Base-by-base conservation (phyloP, 2,329 filamentous ascomycete genomes). In the Parastagonospora avenae region DNA sequence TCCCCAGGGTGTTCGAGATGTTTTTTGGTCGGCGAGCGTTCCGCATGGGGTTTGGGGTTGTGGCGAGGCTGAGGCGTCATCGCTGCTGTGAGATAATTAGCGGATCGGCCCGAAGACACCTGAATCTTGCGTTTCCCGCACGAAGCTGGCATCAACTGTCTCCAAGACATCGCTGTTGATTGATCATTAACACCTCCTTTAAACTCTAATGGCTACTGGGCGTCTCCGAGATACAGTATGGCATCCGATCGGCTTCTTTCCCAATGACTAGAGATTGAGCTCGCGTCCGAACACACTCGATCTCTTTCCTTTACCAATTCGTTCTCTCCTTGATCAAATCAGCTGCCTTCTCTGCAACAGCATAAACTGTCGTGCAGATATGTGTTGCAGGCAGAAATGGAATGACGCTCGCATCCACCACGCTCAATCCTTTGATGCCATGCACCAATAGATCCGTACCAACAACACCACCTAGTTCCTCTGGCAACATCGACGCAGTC, bases 341-440 rank as follows among this genome's bases (percentile, higher is more conserved):
- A 4, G 38, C 46, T 19, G 50, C 57, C 54, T 59, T 66, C 46
- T 67, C 60, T 2, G 60, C 55, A 42, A 66, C 43, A 11, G 63
- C 63, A 55, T 67, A 67, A 11, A 66, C 59, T 12, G 59, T 63
- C 2, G 53, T 54, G 38, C 53, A 57, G n/a, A 57, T 40, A 53
- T 67, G 53, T 27, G 55, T 46, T 4, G 46, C 48, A 4, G 55
- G 59, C 33, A 60, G 46, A 38, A 53, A 46, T 24, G 62, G 59
- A 28, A 63, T 58, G 9, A 64, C 36, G 45, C 59, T 58, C 9
- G 61, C 60, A 54, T 67, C 64, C 8, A 66, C 52, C 4, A 67
- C 57, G 31, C 63, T 59, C 40, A 69, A 29, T 12, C 50, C 42
- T 11, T 48, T 31, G 2, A 59, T 43, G 0, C 60, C 64, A 48